Conservation (phyloP, 2,329 filamentous ascomycete genomes). For the Beauveria rudraprayagi region DNA sequence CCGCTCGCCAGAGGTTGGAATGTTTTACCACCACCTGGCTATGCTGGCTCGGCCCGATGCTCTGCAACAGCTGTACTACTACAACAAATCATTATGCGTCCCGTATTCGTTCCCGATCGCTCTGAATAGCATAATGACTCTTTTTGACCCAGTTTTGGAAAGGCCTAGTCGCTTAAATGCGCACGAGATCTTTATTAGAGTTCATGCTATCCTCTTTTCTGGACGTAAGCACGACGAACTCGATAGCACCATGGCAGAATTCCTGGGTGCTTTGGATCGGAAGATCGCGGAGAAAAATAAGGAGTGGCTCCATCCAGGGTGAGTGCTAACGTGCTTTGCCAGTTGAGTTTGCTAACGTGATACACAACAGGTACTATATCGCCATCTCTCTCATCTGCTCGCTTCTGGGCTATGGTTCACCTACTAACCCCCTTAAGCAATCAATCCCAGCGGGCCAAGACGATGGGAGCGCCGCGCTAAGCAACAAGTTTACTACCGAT, state of each 20-base stretch:
- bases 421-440: conserved; percentile 36
- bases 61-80: conserved; percentile 65
- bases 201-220: conserved; percentile 58
- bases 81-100: conserved; percentile 62
- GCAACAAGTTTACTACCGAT: too few relatives aligned
- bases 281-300: conserved; percentile 46
- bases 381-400: conserved; percentile 27
- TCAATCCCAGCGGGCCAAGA: conserved; percentile 17
- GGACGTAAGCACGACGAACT: conserved; percentile 40
- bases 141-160: conserved; percentile 53
- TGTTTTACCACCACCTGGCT: conserved; percentile 82
- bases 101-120: conserved; percentile 59
- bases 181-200: conserved; percentile 54
- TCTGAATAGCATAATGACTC: conserved; percentile 59
- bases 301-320: conserved; percentile 44
- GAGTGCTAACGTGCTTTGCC: conserved; percentile 5
- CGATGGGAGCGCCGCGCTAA: background rate
- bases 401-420: conserved; percentile 26
- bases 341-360: background rate
- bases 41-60: conserved; percentile 65
- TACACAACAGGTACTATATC: conserved; percentile 9
- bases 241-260: conserved; percentile 36
- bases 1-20: conserved; percentile 63
- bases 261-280: conserved; percentile 44
- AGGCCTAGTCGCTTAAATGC: conserved; percentile 25